Conservation (phyloP, 352 stramenopile species). For the Globisporangium splendens region DNA sequence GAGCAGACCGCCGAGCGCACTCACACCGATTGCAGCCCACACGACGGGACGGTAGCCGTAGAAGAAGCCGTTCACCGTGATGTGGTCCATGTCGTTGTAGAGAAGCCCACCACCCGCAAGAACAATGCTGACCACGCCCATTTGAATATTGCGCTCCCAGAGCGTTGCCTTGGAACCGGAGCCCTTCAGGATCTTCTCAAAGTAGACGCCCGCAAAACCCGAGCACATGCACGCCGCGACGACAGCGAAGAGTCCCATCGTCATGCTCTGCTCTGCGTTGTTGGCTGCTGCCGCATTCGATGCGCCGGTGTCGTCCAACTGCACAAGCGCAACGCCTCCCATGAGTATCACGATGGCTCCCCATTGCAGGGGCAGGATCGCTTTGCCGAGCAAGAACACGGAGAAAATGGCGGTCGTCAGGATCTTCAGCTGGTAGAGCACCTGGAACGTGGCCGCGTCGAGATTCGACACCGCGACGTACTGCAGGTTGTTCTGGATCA, state of each 20-base stretch:
- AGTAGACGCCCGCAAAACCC: constrained; percentile 83
- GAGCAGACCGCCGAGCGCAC: constrained; percentile 71
- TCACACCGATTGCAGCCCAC: constrained; percentile 65
- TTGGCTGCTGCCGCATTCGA: constrained; percentile 9
- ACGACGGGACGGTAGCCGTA: constrained; percentile 79
- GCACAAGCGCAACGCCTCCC: constrained; percentile 73
- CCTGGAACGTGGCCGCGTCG: constrained; percentile 74
- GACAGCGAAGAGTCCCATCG: constrained; percentile 63
- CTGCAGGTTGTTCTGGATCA: constrained; percentile 85
- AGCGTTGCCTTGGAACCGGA: constrained; percentile 50
- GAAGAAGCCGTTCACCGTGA: constrained; percentile 64
- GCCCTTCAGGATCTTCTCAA: constrained; percentile 86
- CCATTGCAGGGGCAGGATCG: constrained; percentile 75
- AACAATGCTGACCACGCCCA: constrained; percentile 69
- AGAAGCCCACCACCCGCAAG: constrained; percentile 55
- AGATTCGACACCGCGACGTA: constrained; percentile 80
- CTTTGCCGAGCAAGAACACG: constrained; percentile 70
- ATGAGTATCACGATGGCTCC: constrained; percentile 77
- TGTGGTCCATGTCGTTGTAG: constrained; percentile 59
- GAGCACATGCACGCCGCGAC: constrained; percentile 74
- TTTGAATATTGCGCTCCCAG: constrained; percentile 84
- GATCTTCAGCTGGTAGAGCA: constrained; percentile 89
- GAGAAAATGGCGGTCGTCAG: constrained; percentile 84
- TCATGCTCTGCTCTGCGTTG: constrained; percentile 47
- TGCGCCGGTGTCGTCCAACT: constrained; percentile 44